These are phyloP conservation scores for Urochloa ruziziensis DNA, from an alignment of 176 grass and related monocot species.

Conservation along the genomic window DNA sequence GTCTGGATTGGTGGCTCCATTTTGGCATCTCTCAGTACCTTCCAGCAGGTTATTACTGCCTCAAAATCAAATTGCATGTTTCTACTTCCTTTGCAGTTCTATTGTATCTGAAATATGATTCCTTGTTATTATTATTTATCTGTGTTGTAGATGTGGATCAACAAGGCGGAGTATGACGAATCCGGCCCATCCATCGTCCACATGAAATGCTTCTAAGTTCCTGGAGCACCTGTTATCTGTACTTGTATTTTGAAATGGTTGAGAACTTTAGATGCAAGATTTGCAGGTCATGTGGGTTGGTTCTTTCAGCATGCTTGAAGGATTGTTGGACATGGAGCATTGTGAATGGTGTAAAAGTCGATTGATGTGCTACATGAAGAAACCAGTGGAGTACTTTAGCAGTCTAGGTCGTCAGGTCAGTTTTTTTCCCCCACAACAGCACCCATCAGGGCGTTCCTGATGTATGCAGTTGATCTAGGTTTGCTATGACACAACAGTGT, in stretches of 20 bases:
- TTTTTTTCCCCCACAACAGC: background rate
- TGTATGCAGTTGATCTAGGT: background rate
- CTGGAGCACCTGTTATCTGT: background rate
- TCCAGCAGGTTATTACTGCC: constrained; percentile 65
- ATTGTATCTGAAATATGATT: background rate
- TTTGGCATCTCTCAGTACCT: constrained; percentile 78
- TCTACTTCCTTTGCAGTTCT: background rate
- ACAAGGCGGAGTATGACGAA: constrained; percentile 86
- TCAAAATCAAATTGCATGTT: background rate
- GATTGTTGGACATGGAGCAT: background rate
- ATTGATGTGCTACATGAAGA: constrained; percentile 15
- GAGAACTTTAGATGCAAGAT: constrained; percentile 32
- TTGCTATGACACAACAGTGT: background rate
- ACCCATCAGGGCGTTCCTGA: constrained; percentile 13
- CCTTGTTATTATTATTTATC: background rate
- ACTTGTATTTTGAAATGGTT: constrained; percentile 26
- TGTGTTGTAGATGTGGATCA: constrained; percentile 76
- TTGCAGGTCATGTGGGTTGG: constrained; percentile 19
- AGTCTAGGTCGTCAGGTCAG: constrained; percentile 10
- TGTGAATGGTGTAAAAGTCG: constrained; percentile 10
- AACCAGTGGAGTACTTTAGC: background rate
- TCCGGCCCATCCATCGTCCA: constrained; percentile 71
- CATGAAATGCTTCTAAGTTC: constrained; percentile 77
- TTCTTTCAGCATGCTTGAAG: constrained; percentile 2
- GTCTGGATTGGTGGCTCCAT: constrained; percentile 94